Base-by-base conservation (phyloP, 129 eudicot species). In the Mikania micrantha region DNA sequence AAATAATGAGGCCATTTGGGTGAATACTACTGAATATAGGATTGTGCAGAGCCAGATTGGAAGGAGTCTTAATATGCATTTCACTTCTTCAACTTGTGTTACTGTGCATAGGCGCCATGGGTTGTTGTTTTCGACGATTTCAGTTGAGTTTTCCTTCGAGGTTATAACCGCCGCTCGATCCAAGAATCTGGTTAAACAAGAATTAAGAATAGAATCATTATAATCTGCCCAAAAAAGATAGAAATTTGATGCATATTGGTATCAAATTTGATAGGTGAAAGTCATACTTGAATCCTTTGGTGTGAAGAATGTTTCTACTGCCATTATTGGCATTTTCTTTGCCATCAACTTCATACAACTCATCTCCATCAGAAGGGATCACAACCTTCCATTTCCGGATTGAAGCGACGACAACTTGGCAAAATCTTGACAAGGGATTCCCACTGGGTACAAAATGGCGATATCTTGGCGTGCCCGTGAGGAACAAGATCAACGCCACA, bases 11-110 rank as follows among this genome's bases (percentile, higher is more conserved):
- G 88, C 82, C 97, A 83, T 88, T 67, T 91, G 97, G 5, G 96
- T 85, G 82, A 85, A 88, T 29, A 91, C 87, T 36, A 88, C 96
- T 0, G 97, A 91, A 74, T 85, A 91, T 2, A 91, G 73, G 20
- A 91, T 91, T 48, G 97, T 91, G 84, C 96, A 88, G 31, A 91
- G 71, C 97, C 97, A 91, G 35, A 91, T 88, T 13, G 97, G 97
- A 40, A 91, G 86, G 35, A 91, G 88, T 61, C 94, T 81, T n/a
- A 91, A 69, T n/a, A 91, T 80, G 88, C 95, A 91, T 83, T 91
- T 91, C 58, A 85, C 97, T 77, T 91, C 97, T 82, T 91, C 97
- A 6, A 91, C 94, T 78, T 91, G 94, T 29, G 97, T 85, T 21
- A 91, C 84, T 0, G 96, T 73, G 68, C 97, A 91, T 1, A 88